These are phyloP conservation scores for Ogataea corticis DNA, from an alignment of 805 yeast genomes.

Conservation along the genomic window DNA sequence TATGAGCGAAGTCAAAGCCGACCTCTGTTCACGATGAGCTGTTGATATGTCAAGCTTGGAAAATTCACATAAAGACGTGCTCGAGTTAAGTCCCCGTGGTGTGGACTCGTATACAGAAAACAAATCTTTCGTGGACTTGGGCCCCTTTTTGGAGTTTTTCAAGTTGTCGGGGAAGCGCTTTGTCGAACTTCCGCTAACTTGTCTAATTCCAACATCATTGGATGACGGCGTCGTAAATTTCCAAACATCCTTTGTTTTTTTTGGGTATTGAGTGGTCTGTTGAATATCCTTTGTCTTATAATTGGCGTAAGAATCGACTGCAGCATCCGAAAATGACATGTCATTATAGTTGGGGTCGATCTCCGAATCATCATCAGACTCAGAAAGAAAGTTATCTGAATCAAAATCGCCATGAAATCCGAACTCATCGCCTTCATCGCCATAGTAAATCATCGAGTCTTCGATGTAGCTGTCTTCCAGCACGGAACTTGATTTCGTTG, in stretches of 20 bases:
- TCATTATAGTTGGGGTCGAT: constrained; percentile 12
- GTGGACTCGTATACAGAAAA: constrained; percentile 1
- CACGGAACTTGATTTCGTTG: constrained; percentile 20
- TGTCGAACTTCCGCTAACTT: no score
- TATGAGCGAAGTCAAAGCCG: constrained; percentile 46
- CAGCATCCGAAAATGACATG: neutral
- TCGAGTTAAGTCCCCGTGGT: no score
- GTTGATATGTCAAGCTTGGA: no score
- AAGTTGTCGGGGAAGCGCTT: neutral
- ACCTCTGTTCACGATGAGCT: constrained; percentile 22
- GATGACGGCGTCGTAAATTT: neutral
- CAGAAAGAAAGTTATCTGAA: constrained; percentile 30
- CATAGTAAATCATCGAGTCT: constrained; percentile 14
- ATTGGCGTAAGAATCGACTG: neutral
- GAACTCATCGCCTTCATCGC: constrained; percentile 11
- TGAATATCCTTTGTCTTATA: no score
- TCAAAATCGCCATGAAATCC: constrained; percentile 23
- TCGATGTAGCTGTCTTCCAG: constrained; percentile 29
- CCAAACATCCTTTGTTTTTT: neutral
- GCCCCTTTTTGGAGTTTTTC: constrained; percentile 19
- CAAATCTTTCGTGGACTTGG: constrained; percentile 10
- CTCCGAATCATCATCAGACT: constrained; percentile 22
- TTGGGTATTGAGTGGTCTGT: neutral
- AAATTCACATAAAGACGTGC: no score
- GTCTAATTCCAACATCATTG: neutral